Percentiles rank a stretch among this genome's conserved stretches.
These are phyloP conservation scores for Hemerocallis citrina DNA, from an alignment of 106 monocot genomes.

Conservation along the genomic window DNA sequence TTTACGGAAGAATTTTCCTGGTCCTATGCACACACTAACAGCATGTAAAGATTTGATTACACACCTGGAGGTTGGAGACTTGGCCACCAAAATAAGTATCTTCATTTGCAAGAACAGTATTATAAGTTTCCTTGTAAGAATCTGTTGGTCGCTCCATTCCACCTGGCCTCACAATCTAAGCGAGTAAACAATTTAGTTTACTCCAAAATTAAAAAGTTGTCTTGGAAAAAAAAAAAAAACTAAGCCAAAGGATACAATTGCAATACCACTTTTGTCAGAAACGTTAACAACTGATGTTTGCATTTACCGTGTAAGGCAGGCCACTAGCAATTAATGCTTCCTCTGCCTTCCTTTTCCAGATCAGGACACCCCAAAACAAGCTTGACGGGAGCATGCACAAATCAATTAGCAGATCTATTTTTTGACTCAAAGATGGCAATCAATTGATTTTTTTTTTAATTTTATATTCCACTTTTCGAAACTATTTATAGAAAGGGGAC, in stretches of 20 bases:
- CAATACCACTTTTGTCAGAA: neutral
- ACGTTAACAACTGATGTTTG: neutral
- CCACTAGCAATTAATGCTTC: slow-evolving; percentile 86
- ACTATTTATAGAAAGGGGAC: no score
- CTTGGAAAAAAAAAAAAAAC: neutral
- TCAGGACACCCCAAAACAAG: slow-evolving; percentile 93
- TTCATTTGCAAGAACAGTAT: slow-evolving; percentile 74
- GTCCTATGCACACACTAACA: no score
- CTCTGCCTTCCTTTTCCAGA: slow-evolving; percentile 93
- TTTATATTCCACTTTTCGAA: no score
- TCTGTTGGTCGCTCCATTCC: slow-evolving; percentile 99
- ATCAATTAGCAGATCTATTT: no score
- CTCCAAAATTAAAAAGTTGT: neutral
- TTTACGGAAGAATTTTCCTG: no score
- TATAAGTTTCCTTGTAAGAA: slow-evolving; percentile 96
- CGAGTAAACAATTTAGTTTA: neutral
- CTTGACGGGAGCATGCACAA: slow-evolving; percentile 19
- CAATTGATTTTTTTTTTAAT: no score
- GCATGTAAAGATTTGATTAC: no score
- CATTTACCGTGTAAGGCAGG: slow-evolving; percentile 77
- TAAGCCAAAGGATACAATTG: neutral
- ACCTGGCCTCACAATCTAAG: slow-evolving; percentile 97
- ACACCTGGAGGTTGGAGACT: slow-evolving; percentile 95
- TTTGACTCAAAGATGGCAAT: no score
- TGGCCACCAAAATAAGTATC: slow-evolving; percentile 84